phyloP scores from a whole-genome alignment of 73 alveolate species.

The Paramecium primaurelia region DNA sequence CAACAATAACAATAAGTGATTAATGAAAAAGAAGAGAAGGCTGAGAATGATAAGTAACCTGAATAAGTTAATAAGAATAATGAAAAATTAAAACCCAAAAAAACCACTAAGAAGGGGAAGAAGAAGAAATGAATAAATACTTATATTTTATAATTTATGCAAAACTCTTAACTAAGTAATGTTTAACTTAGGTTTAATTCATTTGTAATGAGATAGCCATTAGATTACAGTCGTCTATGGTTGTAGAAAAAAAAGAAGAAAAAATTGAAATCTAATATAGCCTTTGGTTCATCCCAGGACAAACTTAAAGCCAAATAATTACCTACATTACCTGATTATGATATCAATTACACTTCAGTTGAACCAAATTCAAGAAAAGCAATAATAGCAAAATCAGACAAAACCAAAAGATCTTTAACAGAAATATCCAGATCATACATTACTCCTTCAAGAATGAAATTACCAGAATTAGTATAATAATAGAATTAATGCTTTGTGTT shows the following conservation, averaged over 20 bases:
- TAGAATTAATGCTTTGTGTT: background rate
- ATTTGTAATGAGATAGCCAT: background rate
- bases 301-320: background rate
- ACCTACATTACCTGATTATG: slow-evolving; percentile 13
- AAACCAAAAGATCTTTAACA: background rate
- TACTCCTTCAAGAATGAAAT: background rate
- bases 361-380: slow-evolving; percentile 1
- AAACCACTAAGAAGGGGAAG: background rate
- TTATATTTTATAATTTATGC: background rate
- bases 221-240: background rate
- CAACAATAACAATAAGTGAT: background rate
- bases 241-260: background rate
- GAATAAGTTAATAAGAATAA: background rate
- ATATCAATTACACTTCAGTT: background rate
- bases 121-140: background rate
- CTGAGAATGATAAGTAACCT: background rate
- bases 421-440: background rate
- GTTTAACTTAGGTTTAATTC: background rate
- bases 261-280: background rate
- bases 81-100: background rate
- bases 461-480: background rate
- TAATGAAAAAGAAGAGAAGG: background rate
- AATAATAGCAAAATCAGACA: background rate
- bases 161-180: background rate
- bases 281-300: background rate